Base-by-base conservation (phyloP, 2,329 filamentous ascomycete genomes). In the Apiospora sp. region DNA sequence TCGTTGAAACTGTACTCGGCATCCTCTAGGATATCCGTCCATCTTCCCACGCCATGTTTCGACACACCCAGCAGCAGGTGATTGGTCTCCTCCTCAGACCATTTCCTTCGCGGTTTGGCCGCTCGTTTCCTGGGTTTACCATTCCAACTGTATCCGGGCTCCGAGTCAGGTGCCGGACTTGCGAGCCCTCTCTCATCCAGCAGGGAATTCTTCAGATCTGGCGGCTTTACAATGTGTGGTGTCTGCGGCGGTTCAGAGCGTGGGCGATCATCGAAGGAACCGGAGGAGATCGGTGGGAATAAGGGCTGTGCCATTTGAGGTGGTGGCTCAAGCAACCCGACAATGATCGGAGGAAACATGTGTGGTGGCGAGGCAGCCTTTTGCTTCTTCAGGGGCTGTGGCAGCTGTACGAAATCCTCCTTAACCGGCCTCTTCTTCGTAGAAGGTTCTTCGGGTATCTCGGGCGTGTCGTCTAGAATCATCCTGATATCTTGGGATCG, bases 1-100 rank as follows among this genome's bases (percentile, higher is more conserved):
- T 85, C 86, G 76, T 91, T 90, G 81, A 92, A 92, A 14, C 80
- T 84, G 77, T 91, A 92, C 58, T 86, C 86, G 0, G 86, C 80
- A 73, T 92, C 91, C 69, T 91, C 89, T 34, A 92, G 81, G 44
- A 92, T 92, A 72, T 85, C 88, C 12, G 89, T 91, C 90, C 90
- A 92, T 76, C 89, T 90, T 49, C 90, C 91, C 12, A 92, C 87
- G 0, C 91, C 91, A 77, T 92, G 87, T 44, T 88, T 87, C 76
- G 87, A 87, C 41, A 92, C 90, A 0, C 90, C 90, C 3, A 91
- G 82, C 19, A 92, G 80, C 12, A 92, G 83, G 75, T 91, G 86
- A 69, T 88, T 90, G 1, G 90, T 92, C 79, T 92, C 90, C 72
- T 90, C 87, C 74, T 92, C 89, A 0, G 89, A 88, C 90, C 90